Percentiles rank a stretch among this genome's conserved stretches.
Evolutionary conservation across 306 rosid genomes (phyloP).

Genomic region (Pterocarpus macrocarpus): DNA sequence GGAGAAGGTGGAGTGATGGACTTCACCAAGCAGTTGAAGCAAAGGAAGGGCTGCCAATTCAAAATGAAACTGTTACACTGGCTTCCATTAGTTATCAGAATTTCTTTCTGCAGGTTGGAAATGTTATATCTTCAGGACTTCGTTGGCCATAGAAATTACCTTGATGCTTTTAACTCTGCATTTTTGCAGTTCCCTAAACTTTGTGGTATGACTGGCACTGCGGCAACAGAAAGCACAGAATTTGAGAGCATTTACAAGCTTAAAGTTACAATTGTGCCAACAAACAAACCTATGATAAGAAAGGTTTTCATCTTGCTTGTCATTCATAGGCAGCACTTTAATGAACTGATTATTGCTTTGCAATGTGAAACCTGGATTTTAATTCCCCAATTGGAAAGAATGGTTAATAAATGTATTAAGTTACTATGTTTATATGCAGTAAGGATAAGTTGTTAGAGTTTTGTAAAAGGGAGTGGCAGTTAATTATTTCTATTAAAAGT

Average conservation of each 20-base stretch:
- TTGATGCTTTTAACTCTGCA: constrained; percentile 41
- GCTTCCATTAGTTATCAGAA: constrained; percentile 99
- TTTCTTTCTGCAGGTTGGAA: constrained; percentile 94
- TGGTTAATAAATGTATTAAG: constrained; percentile 32
- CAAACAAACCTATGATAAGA: constrained; percentile 96
- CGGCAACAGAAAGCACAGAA: constrained; percentile 96
- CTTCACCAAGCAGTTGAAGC: constrained; percentile 99
- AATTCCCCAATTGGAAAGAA: constrained; percentile 11
- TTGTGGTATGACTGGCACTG: constrained; percentile 99
- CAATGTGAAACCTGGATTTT: constrained; percentile 7
- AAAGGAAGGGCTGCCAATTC: constrained; percentile 94
- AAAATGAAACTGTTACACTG: constrained; percentile 95
- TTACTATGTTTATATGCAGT: constrained; percentile 21
- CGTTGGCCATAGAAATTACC: constrained; percentile 30
- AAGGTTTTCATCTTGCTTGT: constrained; percentile 66
- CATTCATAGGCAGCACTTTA: constrained; percentile 34
- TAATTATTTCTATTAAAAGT: constrained; percentile 36
- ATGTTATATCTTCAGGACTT: constrained; percentile 45
- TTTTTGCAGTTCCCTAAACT: constrained; percentile 91
- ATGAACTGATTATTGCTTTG: constrained; percentile 35
- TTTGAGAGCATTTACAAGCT: constrained; percentile 99
- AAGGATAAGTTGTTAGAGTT: constrained; percentile 9
- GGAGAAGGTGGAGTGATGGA: constrained; percentile 99
- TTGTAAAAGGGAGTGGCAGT: constrained; percentile 4
- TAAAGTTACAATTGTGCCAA: constrained; percentile 94